Evolutionary conservation across 2,329 filamentous ascomycete species (phyloP), one percentile per base, ranked within the genome.

Genomic region (Beauveria sp.): DNA sequence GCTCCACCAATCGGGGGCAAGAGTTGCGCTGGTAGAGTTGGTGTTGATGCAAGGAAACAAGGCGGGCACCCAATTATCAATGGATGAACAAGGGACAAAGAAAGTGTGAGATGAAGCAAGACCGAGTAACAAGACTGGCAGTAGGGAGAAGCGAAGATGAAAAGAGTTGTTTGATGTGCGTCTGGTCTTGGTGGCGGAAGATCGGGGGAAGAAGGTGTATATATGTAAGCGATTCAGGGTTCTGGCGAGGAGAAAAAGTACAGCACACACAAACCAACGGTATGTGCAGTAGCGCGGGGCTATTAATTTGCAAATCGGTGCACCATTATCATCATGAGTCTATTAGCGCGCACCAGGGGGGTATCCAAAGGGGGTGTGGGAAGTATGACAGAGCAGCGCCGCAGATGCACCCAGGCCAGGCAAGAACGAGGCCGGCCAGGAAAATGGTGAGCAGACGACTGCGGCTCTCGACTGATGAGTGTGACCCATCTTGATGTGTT

Each of bases 401-500:
- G 28, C 46, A 61, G 37, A 61, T 61, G 53, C 52, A 50, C 43
- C 47, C 55, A 50, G 48, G n/a, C 26, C 47, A 52, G 44, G 34
- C 30, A 41, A 50, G 34, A 58, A 58, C 37, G 22, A 59, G 47
- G 40, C 24, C 48, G 20, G 56, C 40, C n/a, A 59, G 56, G 48
- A 22, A 51, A 58, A 48, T 83, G 80, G 81, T 82, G 84, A 78
- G 80, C 80, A 74, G 75, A 40, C 79, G 77, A 84, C 46, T 87
- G 84, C 84, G 84, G 84, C 84, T 85, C 83, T 85, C 80, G 65
- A 67, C 69, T 81, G 76, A 81, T 81, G 76, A 81, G 82, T 84
- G 83, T 83, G 83, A 84, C 83, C 84, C 83, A 84, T 85, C 78
- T 80, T 90, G 90, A 92, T 96, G 91, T 89, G 91, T 82, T 96